Conservation (phyloP, 1,284 basidiomycete genomes). For the Leucoagaricus sp. region DNA sequence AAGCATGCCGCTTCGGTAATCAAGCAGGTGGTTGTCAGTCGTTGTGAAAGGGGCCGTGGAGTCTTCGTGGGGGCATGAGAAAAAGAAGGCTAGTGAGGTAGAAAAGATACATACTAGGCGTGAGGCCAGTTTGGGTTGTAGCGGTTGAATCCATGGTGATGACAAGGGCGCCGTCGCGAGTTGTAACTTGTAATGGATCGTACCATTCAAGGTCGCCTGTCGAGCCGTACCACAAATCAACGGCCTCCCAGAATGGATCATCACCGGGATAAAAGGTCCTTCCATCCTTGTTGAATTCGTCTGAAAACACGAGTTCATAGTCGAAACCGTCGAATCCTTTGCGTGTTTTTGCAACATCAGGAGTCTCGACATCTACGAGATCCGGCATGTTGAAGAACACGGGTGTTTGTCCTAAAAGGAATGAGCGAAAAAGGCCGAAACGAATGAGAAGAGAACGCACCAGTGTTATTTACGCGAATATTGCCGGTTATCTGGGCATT, state of each 20-base stretch:
- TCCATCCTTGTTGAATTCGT: constrained; percentile 82
- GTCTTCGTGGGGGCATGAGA: constrained; percentile 20
- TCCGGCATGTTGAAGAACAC: constrained; percentile 54
- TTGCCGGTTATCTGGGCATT: constrained; percentile 63
- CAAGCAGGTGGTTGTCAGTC: constrained; percentile 58
- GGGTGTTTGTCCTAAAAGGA: constrained; percentile 33
- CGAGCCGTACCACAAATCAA: constrained; percentile 63
- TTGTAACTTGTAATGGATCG: constrained; percentile 76
- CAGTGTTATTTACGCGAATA: constrained; percentile 66
- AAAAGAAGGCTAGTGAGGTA: neutral
- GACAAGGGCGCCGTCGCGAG: constrained; percentile 67
- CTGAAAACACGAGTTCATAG: constrained; percentile 76
- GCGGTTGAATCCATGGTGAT: constrained; percentile 67
- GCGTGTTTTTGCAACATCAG: constrained; percentile 52
- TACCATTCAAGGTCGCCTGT: constrained; percentile 77
- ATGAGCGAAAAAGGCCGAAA: neutral
- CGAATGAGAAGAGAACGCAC: constrained; percentile 31
- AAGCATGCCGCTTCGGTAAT: constrained; percentile 70
- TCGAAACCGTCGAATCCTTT: constrained; percentile 65
- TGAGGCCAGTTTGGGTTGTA: constrained; percentile 30
- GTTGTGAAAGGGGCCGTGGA: constrained; percentile 45
- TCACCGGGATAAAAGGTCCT: constrained; percentile 71
- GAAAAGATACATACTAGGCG: constrained; percentile 27
- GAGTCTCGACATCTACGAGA: constrained; percentile 72
- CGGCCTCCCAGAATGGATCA: constrained; percentile 77